phyloP scores from a whole-genome alignment of 305 asterid genomes.

The Caryopteris hybrid region DNA sequence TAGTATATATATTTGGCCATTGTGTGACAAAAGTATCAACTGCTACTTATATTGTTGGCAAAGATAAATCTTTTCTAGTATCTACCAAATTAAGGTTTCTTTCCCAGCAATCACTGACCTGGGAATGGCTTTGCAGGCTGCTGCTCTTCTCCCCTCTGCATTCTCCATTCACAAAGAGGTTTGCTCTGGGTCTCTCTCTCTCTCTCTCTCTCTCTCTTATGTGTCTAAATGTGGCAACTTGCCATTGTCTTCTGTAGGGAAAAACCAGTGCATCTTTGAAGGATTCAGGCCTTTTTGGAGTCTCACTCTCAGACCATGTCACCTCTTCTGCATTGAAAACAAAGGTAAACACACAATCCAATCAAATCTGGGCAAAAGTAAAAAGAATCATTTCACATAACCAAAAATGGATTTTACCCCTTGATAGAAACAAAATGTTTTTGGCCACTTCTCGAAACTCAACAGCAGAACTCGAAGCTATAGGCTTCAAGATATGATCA shows the following conservation, averaged over 20 bases:
- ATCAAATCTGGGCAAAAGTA: too few species aligned
- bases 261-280: conserved; percentile 47
- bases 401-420: too few species aligned
- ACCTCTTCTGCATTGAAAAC: conserved; percentile 41
- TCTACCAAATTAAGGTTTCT: neutral
- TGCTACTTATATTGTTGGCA: conserved; percentile 8
- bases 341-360: conserved; percentile 31
- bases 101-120: neutral
- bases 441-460: too few species aligned
- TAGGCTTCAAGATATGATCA: too few species aligned
- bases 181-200: neutral
- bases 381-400: too few species aligned
- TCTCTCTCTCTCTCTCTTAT: neutral
- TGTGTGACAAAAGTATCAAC: conserved; percentile 9
- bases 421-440: too few species aligned
- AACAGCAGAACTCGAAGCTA: too few species aligned
- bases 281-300: conserved; percentile 72
- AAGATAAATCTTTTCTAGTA: conserved; percentile 5
- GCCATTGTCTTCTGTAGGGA: conserved; percentile 33
- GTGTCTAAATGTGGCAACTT: neutral
- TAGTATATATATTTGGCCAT: conserved; percentile 22
- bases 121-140: conserved; percentile 78
- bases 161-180: conserved; percentile 80
- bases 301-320: conserved; percentile 50
- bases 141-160: conserved; percentile 57